phyloP scores from a whole-genome alignment of 352 stramenopile genomes.

The Globisporangium iwayamae region DNA sequence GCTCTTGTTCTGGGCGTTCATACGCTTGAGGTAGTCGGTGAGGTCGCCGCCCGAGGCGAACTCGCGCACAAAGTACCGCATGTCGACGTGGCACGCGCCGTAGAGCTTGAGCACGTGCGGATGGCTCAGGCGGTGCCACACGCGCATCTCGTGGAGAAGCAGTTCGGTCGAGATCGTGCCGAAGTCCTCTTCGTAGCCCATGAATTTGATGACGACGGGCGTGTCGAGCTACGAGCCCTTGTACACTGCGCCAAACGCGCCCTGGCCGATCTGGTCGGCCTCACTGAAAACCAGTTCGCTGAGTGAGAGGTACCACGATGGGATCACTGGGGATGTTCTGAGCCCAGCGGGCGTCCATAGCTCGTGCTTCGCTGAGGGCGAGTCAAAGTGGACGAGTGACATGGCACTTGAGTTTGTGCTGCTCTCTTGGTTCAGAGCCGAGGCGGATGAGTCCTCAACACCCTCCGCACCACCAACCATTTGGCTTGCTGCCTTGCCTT shows the following conservation, averaged over 20 bases:
- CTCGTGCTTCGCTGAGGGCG: not conserved
- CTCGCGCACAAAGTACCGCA: constrained; percentile 17
- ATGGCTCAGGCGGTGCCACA: not conserved
- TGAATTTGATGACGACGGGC: constrained; percentile 7
- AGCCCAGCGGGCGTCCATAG: not conserved
- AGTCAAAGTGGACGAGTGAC: not conserved
- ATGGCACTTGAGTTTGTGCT: not conserved
- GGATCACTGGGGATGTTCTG: not conserved
- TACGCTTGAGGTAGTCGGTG: constrained; percentile 19
- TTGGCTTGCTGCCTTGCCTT: too few species aligned
- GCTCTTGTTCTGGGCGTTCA: not conserved
- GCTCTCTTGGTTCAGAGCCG: too few species aligned
- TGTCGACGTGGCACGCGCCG: constrained; percentile 25
- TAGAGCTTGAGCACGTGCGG: not conserved
- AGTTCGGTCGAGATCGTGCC: not conserved
- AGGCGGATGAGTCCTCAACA: too few species aligned
- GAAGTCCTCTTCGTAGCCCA: constrained; percentile 4
- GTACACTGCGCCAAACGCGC: constrained; percentile 2
- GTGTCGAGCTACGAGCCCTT: constrained; percentile 4
- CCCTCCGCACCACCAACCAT: not conserved
- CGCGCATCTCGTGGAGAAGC: not conserved
- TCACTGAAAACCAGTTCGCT: constrained; percentile 17
- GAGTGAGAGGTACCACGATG: not conserved
- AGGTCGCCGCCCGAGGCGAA: constrained; percentile 19
- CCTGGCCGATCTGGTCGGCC: constrained; percentile 12